Conservation (phyloP, 1,284 basidiomycete species). For the Spongispora temasekensis region DNA sequence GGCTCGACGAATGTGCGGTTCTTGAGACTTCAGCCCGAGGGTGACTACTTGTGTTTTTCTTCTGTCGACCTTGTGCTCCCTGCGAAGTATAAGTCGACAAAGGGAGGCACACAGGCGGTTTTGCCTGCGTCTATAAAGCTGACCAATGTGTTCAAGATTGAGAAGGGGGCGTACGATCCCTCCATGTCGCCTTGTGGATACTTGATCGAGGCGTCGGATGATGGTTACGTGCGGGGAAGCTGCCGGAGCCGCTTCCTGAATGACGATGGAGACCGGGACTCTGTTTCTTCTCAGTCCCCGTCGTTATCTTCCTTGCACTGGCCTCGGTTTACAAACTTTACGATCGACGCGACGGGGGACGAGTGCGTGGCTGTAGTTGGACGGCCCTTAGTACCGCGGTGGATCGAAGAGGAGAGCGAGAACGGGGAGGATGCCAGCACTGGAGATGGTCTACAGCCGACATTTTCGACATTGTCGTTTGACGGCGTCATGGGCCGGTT, state of each 20-base stretch:
- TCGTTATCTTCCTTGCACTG: neutral
- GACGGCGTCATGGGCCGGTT: slow-evolving; percentile 8
- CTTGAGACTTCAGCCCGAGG: neutral
- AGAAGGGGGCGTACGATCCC: neutral
- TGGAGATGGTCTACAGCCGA: neutral
- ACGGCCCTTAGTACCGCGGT: neutral
- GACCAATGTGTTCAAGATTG: slow-evolving; percentile 4
- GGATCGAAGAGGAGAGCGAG: neutral
- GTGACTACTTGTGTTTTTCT: neutral
- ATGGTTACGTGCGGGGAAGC: slow-evolving; percentile 10
- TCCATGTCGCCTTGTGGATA: neutral
- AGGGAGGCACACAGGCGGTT: too few species aligned
- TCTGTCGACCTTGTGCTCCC: slow-evolving; percentile 7
- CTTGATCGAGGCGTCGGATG: slow-evolving; percentile 8
- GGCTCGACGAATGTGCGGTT: slow-evolving; percentile 4
- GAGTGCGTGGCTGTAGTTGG: slow-evolving; percentile 4
- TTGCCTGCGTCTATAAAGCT: too few species aligned
- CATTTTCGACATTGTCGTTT: slow-evolving; percentile 8
- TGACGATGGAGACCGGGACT: neutral
- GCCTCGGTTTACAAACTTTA: slow-evolving; percentile 6
- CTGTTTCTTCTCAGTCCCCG: neutral
- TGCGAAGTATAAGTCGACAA: neutral
- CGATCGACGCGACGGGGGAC: slow-evolving; percentile 5
- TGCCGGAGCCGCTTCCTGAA: neutral
- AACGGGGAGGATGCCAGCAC: neutral